phyloP scores from a whole-genome alignment of 116 monocot species.

The Iris pallida region DNA sequence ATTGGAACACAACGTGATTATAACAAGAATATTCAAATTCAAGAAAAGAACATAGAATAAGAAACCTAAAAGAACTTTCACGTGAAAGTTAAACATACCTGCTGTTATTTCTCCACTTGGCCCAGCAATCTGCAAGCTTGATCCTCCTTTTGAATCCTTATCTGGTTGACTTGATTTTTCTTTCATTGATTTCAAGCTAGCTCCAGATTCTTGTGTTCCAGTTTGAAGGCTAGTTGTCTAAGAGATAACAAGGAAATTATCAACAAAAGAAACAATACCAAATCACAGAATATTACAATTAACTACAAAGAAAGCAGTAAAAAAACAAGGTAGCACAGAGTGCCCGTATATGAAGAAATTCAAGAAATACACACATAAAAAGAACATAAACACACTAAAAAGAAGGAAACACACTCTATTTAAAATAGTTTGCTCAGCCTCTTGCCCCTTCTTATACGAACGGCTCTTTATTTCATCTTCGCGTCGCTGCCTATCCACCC shows the following conservation, averaged over 20 bases:
- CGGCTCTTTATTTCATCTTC: slow-evolving; percentile 81
- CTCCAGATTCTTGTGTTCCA: slow-evolving; percentile 58
- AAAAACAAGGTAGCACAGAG: not conserved
- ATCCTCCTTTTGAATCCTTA: slow-evolving; percentile 81
- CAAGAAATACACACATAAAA: not conserved
- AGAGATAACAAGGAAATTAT: not conserved
- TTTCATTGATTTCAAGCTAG: slow-evolving; percentile 81
- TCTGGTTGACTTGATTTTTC: slow-evolving; percentile 75
- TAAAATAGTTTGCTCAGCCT: slow-evolving; percentile 66
- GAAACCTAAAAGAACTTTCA: not conserved
- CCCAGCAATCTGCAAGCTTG: slow-evolving; percentile 75
- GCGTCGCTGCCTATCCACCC: slow-evolving; percentile 93
- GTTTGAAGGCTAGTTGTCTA: slow-evolving; percentile 83
- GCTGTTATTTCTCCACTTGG: slow-evolving; percentile 91
- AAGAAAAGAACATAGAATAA: no score
- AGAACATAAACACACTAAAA: not conserved
- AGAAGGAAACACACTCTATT: slow-evolving; percentile 49
- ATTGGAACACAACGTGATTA: no score
- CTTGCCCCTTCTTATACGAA: slow-evolving; percentile 67
- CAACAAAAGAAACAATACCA: not conserved
- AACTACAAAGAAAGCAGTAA: not conserved
- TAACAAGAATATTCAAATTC: no score
- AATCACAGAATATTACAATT: not conserved
- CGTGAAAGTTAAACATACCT: slow-evolving; percentile 32
- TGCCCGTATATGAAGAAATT: no score